Base-by-base conservation (phyloP, 805 yeast species). In the Yarrowia osloensis region DNA sequence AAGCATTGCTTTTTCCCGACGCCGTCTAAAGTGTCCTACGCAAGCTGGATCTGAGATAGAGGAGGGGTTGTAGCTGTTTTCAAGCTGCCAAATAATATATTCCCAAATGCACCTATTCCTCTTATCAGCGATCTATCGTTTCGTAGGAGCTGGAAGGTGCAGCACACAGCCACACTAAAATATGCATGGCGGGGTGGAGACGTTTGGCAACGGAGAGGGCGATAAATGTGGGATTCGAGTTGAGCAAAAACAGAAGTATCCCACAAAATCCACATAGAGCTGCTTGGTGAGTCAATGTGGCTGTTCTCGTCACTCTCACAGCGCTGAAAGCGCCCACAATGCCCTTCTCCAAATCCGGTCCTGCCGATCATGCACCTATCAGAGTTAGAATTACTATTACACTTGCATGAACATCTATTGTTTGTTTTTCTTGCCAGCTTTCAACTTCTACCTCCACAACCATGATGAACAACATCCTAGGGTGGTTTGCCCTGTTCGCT, bases 281-380 rank as follows among this genome's bases (percentile, higher is more conserved):
- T n/a, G n/a, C n/a, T n/a, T n/a, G n/a, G n/a, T n/a, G n/a, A n/a
- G n/a, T n/a, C n/a, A n/a, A n/a, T n/a, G n/a, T n/a, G n/a, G n/a
- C n/a, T n/a, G n/a, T n/a, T n/a, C n/a, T n/a, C n/a, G n/a, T n/a
- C n/a, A n/a, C n/a, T n/a, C n/a, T n/a, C n/a, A n/a, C n/a, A n/a
- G n/a, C n/a, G n/a, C n/a, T n/a, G n/a, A 11, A 9, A 33, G 4
- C 35, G 17, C 35, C 35, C 44, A n/a, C 12, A 24, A 15, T 24
- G 15, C 5, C 17, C 39, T n/a, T 33, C 6, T 21, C 22, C 17
- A 29, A 49, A 49, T 12, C 22, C 37, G 42, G 40, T 33, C 42
- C 59, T 52, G 59, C 7, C 59, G 40, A 52, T 52, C 59, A 35
- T 54, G 61, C 61, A 54, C 61, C 44, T 54, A 54, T 54, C 61